Conservation (phyloP, 2,329 filamentous ascomycete species). For the Botrytis pseudocinerea region DNA sequence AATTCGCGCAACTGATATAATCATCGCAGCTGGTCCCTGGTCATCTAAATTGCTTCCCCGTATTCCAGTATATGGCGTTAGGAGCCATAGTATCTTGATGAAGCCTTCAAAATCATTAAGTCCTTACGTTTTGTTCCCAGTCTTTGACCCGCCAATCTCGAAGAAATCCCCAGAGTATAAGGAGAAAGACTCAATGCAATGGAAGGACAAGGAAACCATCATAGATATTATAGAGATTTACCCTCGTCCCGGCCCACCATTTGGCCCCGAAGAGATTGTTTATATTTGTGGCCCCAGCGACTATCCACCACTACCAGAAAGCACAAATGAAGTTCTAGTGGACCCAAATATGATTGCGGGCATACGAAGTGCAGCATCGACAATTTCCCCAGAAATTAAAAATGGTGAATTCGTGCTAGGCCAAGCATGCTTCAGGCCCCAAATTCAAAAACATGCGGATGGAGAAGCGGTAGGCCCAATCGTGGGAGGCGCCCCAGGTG, state of each 20-base stretch:
- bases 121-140: neutral
- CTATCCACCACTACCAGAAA: constrained; percentile 8
- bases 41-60: constrained; percentile 2
- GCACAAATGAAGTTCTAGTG: neutral
- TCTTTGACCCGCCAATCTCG: neutral
- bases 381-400: neutral
- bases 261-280: neutral
- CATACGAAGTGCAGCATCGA: neutral
- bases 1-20: neutral
- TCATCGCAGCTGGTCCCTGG: constrained; percentile 12
- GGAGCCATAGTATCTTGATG: constrained; percentile 9
- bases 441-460: constrained; percentile 15
- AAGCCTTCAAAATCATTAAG: neutral
- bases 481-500: neutral
- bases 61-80: constrained; percentile 11
- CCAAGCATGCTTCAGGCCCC: constrained; percentile 15
- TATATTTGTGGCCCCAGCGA: constrained; percentile 8
- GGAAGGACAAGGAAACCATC: neutral
- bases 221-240: constrained; percentile 11
- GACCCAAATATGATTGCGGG: neutral
- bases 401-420: neutral
- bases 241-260: neutral
- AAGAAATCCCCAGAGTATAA: neutral
- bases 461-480: constrained; percentile 11
- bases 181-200: neutral